A percentile compares a stretch with the other conserved stretches of the same genome.
Conservation (phyloP, 1,284 basidiomycete species). For the Moesziomyces antarcticus region DNA sequence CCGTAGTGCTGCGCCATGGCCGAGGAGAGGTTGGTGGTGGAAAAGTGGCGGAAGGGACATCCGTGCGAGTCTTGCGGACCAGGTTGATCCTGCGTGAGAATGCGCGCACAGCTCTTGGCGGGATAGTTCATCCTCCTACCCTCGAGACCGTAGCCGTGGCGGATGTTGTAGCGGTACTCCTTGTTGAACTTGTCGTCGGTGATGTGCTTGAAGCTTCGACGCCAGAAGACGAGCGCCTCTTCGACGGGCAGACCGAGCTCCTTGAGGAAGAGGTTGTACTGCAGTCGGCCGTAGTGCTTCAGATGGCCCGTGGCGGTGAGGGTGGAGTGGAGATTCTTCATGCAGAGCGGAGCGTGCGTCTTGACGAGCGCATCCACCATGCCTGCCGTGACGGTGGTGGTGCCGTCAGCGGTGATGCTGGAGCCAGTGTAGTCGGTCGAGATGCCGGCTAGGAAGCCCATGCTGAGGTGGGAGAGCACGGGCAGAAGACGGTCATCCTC, state of each 20-base stretch:
- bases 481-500: conserved; percentile 93
- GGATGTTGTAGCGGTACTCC: conserved; percentile 96
- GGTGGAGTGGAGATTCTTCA: conserved; percentile 87
- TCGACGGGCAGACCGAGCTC: conserved; percentile 88
- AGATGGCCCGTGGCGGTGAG: conserved; percentile 84
- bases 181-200: conserved; percentile 98
- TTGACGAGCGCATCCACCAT: conserved; percentile 90
- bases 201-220: conserved; percentile 79
- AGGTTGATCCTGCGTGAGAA: conserved; percentile 82
- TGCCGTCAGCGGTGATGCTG: conserved; percentile 70
- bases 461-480: conserved; percentile 89
- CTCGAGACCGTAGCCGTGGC: conserved; percentile 93
- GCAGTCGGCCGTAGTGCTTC: conserved; percentile 90
- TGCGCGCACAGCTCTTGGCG: conserved; percentile 92
- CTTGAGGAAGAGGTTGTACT: conserved; percentile 95
- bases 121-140: conserved; percentile 94
- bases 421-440: conserved; percentile 78
- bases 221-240: conserved; percentile 94
- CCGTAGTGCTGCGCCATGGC: conserved; percentile 81
- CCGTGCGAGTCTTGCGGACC: conserved; percentile 83
- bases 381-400: conserved; percentile 82
- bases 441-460: conserved; percentile 92
- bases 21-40: conserved; percentile 82
- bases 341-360: conserved; percentile 94
- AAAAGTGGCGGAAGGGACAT: conserved; percentile 94